Conservation (phyloP, 495 filamentous ascomycete species). For the Talaromyces stipitatus region DNA sequence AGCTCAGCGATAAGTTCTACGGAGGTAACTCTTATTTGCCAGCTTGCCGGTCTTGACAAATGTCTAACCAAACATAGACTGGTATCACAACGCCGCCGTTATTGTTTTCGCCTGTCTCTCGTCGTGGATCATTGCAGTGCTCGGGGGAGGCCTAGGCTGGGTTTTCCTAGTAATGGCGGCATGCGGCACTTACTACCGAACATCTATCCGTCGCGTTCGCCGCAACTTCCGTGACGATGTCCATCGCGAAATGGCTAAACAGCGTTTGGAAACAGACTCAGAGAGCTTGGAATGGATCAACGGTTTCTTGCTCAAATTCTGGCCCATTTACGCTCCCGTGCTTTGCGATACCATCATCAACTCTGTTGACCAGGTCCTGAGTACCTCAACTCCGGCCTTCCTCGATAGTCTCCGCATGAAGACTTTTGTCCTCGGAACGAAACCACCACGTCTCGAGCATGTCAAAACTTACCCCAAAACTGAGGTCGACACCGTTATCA, state of each 20-base stretch:
- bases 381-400: conserved; percentile 82
- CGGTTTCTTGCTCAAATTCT: conserved; percentile 96
- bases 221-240: conserved; percentile 96
- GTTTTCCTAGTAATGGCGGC: conserved; percentile 84
- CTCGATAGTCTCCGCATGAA: conserved; percentile 89
- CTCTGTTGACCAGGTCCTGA: conserved; percentile 92
- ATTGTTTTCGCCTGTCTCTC: conserved; percentile 87
- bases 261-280: conserved; percentile 80
- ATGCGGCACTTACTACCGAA: conserved; percentile 94
- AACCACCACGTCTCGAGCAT: conserved; percentile 92
- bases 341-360: conserved; percentile 85
- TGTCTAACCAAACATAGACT: conserved; percentile 65
- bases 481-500: conserved; percentile 88
- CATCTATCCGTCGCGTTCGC: conserved; percentile 84
- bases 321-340: conserved; percentile 95
- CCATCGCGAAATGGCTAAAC: conserved; percentile 84
- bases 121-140: conserved; percentile 81
- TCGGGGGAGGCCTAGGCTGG: conserved; percentile 91
- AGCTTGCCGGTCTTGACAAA: too few species aligned
- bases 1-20: conserved; percentile 82
- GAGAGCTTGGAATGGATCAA: conserved; percentile 99
- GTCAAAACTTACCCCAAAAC: conserved; percentile 97
- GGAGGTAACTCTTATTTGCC: conserved; percentile 51
- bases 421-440: conserved; percentile 84
- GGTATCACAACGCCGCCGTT: conserved; percentile 92